Base-by-base conservation (phyloP, 2,329 filamentous ascomycete species). In the Arthroderma sp. region DNA sequence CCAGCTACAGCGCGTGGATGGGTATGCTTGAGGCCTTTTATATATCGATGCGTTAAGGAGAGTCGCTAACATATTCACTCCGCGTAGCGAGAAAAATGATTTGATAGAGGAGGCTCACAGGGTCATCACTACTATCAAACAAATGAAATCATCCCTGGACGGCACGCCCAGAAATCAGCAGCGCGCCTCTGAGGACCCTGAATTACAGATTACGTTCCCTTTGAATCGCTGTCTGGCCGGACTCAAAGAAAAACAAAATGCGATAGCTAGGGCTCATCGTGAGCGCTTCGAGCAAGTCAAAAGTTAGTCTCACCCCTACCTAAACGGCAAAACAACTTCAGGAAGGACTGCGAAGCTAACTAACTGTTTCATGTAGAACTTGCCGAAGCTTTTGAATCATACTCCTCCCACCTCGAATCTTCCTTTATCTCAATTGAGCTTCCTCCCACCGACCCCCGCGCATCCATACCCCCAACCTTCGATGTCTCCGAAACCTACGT, bases 201-300 rank as follows among this genome's bases (percentile, higher is more conserved):
- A 64, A n/a, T 67, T 94, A 36, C 73, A 78, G 54, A 75, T 98
- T 58, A 89, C 87, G 4, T 91, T 81, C 53, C 91, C 91, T 1
- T 72, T 98, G 46, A 79, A 76, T 39, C 75, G 78, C 53, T 98
- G 93, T 61, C 70, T 98, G 49, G 76, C 83, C 57, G 67, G 64
- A 11, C 72, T 98, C 44, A 89, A 86, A 63, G 87, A 95, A 62
- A 94, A 91, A 67, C 83, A 94, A 57, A 72, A 70, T 47, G 78
- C 83, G 42, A 77, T 96, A 53, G 79, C 77, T 65, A 85, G 83
- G 59, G 69, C 91, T 47, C 88, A 98, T 64, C 81, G 80, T 51
- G 88, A 96, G 65, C 82, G 91, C 49, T 95, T 86, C 57, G 88
- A 95, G 60, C 87, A 96, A 70, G 86, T 96, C 48, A 89, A 85